phyloP scores from a whole-genome alignment of 2,329 filamentous ascomycete species.

The Eutypa lata region DNA sequence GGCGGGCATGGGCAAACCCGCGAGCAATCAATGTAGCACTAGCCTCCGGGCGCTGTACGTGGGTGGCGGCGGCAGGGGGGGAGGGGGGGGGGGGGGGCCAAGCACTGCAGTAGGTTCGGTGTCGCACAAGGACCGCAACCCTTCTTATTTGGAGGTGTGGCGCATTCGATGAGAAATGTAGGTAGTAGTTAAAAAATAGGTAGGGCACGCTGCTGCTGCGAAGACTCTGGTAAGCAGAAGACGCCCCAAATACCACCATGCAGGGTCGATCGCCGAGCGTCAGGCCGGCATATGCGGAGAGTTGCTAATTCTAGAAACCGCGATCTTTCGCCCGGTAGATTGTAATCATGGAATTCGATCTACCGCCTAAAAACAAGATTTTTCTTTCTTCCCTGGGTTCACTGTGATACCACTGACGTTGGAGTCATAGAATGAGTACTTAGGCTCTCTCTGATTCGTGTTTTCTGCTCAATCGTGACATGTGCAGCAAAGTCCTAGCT shows the following conservation, averaged over 20 bases:
- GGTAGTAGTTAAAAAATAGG: too few relatives aligned
- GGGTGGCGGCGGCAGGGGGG: background rate
- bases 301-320: background rate
- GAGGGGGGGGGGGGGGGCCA: background rate
- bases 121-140: too few relatives aligned
- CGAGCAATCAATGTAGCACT: too few relatives aligned
- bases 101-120: background rate
- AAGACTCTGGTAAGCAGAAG: too few relatives aligned
- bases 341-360: background rate
- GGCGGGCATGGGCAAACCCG: background rate
- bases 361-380: background rate
- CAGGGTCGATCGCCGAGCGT: background rate
- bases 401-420: too few relatives aligned
- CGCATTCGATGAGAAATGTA: too few relatives aligned
- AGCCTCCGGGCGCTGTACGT: background rate
- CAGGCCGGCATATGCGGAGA: background rate
- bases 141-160: too few relatives aligned
- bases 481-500: too few relatives aligned
- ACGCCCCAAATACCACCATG: background rate
- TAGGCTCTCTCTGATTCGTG: too few relatives aligned
- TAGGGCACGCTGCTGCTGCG: too few relatives aligned
- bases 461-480: too few relatives aligned
- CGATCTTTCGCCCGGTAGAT: background rate
- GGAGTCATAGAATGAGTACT: too few relatives aligned
- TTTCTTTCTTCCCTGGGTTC: background rate